These are phyloP conservation scores for Colletotrichum sidae DNA, from an alignment of 2,329 filamentous ascomycete genomes.

Conservation along the genomic window DNA sequence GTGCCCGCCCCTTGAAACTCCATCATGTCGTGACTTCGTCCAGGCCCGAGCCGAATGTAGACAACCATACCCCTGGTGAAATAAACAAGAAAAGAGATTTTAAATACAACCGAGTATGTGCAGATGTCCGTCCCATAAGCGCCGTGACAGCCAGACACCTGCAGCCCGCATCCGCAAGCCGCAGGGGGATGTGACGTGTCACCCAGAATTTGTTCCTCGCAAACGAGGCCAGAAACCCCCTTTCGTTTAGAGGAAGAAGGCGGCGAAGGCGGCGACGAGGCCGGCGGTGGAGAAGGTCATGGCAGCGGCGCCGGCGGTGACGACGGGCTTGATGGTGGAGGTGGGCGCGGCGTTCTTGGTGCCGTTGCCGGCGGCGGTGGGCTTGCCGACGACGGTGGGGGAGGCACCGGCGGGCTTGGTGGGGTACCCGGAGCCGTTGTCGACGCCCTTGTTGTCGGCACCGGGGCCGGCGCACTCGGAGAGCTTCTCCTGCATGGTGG, in stretches of 20 bases:
- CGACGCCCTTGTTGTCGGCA: background rate
- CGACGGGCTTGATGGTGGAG: slow-evolving; percentile 16
- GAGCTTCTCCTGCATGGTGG: slow-evolving; percentile 29
- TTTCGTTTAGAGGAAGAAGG: slow-evolving; percentile 25
- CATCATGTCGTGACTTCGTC: too few relatives aligned
- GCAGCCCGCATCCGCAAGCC: too few relatives aligned
- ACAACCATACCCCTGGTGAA: too few relatives aligned
- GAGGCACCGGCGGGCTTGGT: slow-evolving; percentile 14
- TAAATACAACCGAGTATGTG: too few relatives aligned
- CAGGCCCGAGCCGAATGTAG: too few relatives aligned
- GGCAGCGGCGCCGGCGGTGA: slow-evolving; percentile 26
- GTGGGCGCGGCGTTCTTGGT: slow-evolving; percentile 18
- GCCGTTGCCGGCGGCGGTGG: slow-evolving; percentile 2
- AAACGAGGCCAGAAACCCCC: too few relatives aligned
- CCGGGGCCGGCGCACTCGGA: slow-evolving; percentile 13
- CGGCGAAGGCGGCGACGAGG: slow-evolving; percentile 18
- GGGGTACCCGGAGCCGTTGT: slow-evolving; percentile 1
- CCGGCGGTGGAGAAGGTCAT: slow-evolving; percentile 32
- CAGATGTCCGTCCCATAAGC: too few relatives aligned
- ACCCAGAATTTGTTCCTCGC: too few relatives aligned
- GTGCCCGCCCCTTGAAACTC: background rate
- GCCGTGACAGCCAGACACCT: too few relatives aligned
- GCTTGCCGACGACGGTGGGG: background rate
- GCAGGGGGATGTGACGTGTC: too few relatives aligned
- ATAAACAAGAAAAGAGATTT: too few relatives aligned